Evolutionary conservation across 2,329 filamentous ascomycete species (phyloP).

Genomic region (Exophiala sideris): DNA sequence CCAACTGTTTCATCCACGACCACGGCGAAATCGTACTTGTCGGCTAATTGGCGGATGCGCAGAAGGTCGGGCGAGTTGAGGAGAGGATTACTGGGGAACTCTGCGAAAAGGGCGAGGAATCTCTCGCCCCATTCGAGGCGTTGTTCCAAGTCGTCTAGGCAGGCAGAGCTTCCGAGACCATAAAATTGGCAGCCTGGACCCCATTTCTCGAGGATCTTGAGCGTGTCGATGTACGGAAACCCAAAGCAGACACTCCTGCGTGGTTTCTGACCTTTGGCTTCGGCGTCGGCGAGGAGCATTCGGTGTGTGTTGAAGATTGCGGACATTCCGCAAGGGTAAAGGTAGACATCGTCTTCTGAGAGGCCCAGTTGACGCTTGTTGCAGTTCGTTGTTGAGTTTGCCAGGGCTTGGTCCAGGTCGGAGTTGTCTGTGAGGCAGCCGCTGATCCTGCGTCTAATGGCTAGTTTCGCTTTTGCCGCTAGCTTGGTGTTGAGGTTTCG

Average conservation of each 20-base stretch:
- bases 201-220: constrained; percentile 94
- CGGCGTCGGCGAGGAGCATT: constrained; percentile 63
- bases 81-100: constrained; percentile 91
- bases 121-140: constrained; percentile 69
- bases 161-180: constrained; percentile 70
- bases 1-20: constrained; percentile 96
- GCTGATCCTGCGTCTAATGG: constrained; percentile 82
- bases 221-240: constrained; percentile 96
- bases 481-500: constrained; percentile 80
- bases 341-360: constrained; percentile 80
- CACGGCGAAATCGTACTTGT: constrained; percentile 81
- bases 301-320: constrained; percentile 88
- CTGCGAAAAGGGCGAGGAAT: constrained; percentile 82
- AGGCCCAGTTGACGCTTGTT: constrained; percentile 55
- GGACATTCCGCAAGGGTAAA: constrained; percentile 91
- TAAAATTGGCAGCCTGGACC: constrained; percentile 87
- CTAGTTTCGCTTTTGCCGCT: constrained; percentile 76
- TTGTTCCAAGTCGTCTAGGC: constrained; percentile 78
- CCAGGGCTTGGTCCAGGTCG: constrained; percentile 60
- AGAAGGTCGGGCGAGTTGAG: constrained; percentile 77
- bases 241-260: constrained; percentile 82
- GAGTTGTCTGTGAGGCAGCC: constrained; percentile 73
- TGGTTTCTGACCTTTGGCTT: constrained; percentile 40
- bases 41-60: constrained; percentile 75
- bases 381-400: constrained; percentile 36